phyloP scores from a whole-genome alignment of 495 filamentous ascomycete species.

The Neurospora pannonica region DNA sequence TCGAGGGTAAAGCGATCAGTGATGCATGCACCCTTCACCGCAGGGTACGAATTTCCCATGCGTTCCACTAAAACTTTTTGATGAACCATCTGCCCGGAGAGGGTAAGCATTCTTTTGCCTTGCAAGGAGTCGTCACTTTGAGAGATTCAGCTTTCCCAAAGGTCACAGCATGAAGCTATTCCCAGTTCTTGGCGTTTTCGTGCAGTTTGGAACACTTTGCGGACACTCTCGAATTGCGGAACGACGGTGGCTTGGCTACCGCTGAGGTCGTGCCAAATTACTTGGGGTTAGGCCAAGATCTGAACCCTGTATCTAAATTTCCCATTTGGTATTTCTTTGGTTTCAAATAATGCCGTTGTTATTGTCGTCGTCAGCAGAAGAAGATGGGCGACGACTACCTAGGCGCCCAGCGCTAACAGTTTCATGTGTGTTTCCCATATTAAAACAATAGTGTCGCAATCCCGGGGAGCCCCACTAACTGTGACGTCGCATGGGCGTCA shows the following conservation, averaged over 20 bases:
- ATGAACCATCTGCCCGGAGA: neutral
- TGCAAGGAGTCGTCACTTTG: neutral
- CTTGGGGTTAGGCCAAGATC: neutral
- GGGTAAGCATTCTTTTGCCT: neutral
- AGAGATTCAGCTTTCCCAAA: neutral
- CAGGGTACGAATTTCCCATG: neutral
- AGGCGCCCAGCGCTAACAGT: neutral
- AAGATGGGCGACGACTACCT: neutral
- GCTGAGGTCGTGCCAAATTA: neutral
- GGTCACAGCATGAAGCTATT: neutral
- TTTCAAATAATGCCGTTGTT: neutral
- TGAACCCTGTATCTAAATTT: neutral
- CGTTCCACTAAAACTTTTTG: neutral
- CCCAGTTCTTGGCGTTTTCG: neutral
- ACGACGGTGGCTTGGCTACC: neutral
- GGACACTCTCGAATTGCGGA: neutral
- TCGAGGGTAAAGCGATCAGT: neutral
- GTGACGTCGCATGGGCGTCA: neutral
- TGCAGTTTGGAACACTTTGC: neutral
- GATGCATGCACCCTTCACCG: neutral
- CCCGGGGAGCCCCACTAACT: neutral
- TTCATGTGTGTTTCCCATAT: neutral
- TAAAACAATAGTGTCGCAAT: neutral
- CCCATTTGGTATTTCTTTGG: neutral
- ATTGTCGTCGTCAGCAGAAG: neutral